Conservation (phyloP, 164 flowering plant species). For the Nelumbo lutea region DNA sequence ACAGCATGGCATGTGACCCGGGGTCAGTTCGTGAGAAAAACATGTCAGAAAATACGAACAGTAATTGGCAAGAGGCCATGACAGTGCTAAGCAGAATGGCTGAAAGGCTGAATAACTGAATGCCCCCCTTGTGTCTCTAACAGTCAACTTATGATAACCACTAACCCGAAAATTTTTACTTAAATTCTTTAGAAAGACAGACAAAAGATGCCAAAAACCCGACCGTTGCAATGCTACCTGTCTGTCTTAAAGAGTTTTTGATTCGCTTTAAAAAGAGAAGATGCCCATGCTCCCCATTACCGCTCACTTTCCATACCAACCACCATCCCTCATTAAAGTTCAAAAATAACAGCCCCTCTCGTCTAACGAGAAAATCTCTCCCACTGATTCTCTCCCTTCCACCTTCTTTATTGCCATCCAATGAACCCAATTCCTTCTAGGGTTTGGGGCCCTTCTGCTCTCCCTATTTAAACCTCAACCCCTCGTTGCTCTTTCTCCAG, state of each 20-base stretch:
- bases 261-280: slow-evolving; percentile 2
- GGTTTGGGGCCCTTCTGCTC: not conserved
- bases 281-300: slow-evolving; percentile 13
- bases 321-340: no score
- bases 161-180: no score
- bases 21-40: no score
- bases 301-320: not conserved
- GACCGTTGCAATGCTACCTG: slow-evolving; percentile 4
- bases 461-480: not conserved
- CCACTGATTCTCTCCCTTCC: slow-evolving; percentile 3
- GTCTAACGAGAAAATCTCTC: slow-evolving; percentile 18
- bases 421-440: slow-evolving; percentile 2
- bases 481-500: no score
- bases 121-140: no score
- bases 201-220: not conserved
- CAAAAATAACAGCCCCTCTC: not conserved
- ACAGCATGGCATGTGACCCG: no score
- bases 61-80: no score
- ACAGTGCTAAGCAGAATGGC: no score
- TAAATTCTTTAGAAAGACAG: no score
- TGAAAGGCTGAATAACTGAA: no score
- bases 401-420: slow-evolving; percentile 1
- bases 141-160: no score
- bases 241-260: not conserved
- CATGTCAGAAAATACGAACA: no score